phyloP scores from a whole-genome alignment of 257 asterid genomes.

The Solanum corneliomulleri region DNA sequence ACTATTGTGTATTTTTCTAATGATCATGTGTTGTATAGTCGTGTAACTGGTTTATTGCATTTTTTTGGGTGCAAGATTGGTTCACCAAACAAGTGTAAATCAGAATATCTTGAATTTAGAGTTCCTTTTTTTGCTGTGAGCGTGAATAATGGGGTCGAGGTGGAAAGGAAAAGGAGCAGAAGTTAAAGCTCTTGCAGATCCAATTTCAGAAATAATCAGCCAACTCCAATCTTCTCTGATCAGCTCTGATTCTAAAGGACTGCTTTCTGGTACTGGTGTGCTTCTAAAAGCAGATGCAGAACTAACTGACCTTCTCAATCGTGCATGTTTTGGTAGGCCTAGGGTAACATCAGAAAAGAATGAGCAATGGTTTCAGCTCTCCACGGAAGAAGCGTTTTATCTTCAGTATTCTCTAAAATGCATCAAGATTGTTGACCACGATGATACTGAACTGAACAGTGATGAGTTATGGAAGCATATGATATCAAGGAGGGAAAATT shows the following conservation, averaged over 20 bases:
- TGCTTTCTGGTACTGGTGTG: conserved; percentile 35
- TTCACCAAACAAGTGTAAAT: background rate
- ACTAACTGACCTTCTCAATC: conserved; percentile 46
- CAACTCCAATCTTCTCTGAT: conserved; percentile 43
- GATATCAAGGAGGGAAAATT: conserved; percentile 21
- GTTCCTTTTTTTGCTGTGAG: background rate
- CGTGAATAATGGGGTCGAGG: conserved; percentile 22
- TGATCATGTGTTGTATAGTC: background rate
- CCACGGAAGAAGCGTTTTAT: conserved; percentile 68
- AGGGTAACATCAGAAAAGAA: conserved; percentile 35
- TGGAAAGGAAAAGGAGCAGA: conserved; percentile 47
- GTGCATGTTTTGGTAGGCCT: conserved; percentile 59
- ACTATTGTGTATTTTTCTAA: background rate
- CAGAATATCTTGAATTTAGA: background rate
- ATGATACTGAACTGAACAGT: conserved; percentile 9
- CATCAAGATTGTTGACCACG: conserved; percentile 35
- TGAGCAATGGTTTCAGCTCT: conserved; percentile 56
- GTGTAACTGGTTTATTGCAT: background rate
- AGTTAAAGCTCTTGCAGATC: conserved; percentile 27
- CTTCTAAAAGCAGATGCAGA: conserved; percentile 47
- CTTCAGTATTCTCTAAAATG: conserved; percentile 40
- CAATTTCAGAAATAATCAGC: conserved; percentile 29
- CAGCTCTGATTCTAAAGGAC: conserved; percentile 37
- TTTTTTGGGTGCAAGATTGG: background rate
- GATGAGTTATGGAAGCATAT: conserved; percentile 45